Evolutionary conservation across 768 basidiomycete genomes (phyloP), one percentile per base, ranked within the genome.

Genomic region (Kwoniella mangroviensis): DNA sequence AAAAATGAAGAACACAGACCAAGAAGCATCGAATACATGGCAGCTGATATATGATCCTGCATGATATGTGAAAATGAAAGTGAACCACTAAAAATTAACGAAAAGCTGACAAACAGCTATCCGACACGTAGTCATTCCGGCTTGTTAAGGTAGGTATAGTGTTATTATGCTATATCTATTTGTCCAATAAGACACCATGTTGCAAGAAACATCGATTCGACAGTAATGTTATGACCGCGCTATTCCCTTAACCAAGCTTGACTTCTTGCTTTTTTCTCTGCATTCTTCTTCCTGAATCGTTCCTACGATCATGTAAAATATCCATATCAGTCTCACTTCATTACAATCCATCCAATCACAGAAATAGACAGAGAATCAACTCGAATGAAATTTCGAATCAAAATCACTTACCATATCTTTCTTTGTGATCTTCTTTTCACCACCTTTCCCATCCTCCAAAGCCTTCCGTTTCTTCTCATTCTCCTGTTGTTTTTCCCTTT

Each of bases 171-270:
- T 34, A 7, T 34, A 34, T 34, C 34, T 34, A 34, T 34, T 7
- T 34, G 34, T 34, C 34, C 34, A 34, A 7, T 34, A 34, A 1
- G 9, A 7, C 5, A 34, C 34, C 34, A 7, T 34, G 34, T 34
- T 34, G 34, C 34, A 34, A 34, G 5, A 34, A 34, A 5, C 9
- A 34, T 34, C 34, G 34, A 34, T 4, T 34, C 4, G 34, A 34
- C 34, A 34, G 34, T 4, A 7, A 34, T 34, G 34, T 34, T 26
- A 26, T 26, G 4, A 34, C 9, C 13, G 5, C 45, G 5, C 54
- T 55, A 82, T 19, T 80, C 80, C 52, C 81, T 54, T 4, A 83
- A 65, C 82, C 82, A 83, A 34, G 80, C 80, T 45, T 81, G 76
- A 58, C 68, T 73, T 19, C 80, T 49, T 19, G 54, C 21, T 60